Base-by-base conservation (phyloP, 140 eudicot species). In the Bidens hawaiensis region DNA sequence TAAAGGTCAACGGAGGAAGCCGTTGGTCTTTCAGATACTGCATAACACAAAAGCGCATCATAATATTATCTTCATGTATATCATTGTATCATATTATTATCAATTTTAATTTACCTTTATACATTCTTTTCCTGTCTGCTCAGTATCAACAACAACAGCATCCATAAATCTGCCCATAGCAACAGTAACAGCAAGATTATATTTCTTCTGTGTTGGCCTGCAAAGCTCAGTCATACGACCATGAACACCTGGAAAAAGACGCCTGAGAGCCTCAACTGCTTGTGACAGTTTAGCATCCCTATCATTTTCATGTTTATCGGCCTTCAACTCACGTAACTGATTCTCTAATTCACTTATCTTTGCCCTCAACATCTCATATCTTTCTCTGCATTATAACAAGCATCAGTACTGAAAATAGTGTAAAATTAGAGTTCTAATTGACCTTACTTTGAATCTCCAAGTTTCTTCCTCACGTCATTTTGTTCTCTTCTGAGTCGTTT, bases 121-220 rank as follows among this genome's bases (percentile, higher is more conserved):
- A 78, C 99, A 94, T 67, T 94, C 99, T 69, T 94, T 94, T 69
- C 97, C 99, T 2, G 97, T 88, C 49, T 81, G 78, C 18, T 94
- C 99, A 71, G 79, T 84, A 75, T 94, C 95, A 62, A 94, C 99
- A 25, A 94, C 99, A 43, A 94, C 94, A 27, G 99, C 99, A 77
- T 94, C 99, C 99, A 94, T 94, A 75, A 85, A 88, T 79, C 79
- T 85, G 12, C 99, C 99, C 99, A 94, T 94, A 50, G 99, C 99
- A 73, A 94, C 99, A 22, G 99, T 94, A 30, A 94, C 99, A 70
- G 99, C 99, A 57, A 94, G 95, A 63, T 88, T 85, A 69, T 94
- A 94, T 67, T 94, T 94, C 74, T 82, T 81, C 56, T 82, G 88
- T 47, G 90, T 88, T 30, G 99, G 97, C 70, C 97, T 78, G 79